These are phyloP conservation scores for Petunia axillaris DNA, from an alignment of 257 asterid species.

Conservation along the genomic window DNA sequence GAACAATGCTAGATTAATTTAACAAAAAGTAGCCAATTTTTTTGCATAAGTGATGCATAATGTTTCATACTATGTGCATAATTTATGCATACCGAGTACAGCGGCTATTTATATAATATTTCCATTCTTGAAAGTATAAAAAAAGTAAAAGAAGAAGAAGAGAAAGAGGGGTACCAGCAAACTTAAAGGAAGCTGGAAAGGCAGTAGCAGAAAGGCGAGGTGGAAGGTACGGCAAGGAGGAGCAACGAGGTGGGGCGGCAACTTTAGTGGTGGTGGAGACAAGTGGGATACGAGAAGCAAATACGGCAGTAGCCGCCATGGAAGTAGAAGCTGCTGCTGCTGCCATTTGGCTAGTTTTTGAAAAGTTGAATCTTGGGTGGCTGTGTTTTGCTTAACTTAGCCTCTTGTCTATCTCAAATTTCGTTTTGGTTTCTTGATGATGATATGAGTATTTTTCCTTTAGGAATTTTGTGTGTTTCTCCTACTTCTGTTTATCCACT, in stretches of 20 bases:
- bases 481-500: slow-evolving; percentile 47
- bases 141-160: background rate
- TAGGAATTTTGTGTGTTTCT: slow-evolving; percentile 25
- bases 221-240: slow-evolving; percentile 62
- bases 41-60: no score
- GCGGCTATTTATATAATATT: no score
- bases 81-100: no score
- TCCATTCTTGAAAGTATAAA: background rate
- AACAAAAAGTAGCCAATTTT: no score
- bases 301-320: slow-evolving; percentile 88
- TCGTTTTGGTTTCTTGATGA: slow-evolving; percentile 25
- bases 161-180: slow-evolving; percentile 54
- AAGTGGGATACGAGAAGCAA: slow-evolving; percentile 56
- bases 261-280: slow-evolving; percentile 27
- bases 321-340: slow-evolving; percentile 88
- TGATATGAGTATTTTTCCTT: background rate
- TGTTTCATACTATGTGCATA: no score
- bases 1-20: no score
- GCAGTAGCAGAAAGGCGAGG: slow-evolving; percentile 41
- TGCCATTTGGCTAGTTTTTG: slow-evolving; percentile 47
- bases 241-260: slow-evolving; percentile 38
- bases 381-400: slow-evolving; percentile 36
- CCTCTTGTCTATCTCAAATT: slow-evolving; percentile 43
- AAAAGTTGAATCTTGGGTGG: background rate
- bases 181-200: slow-evolving; percentile 48